Conservation (phyloP, 306 rosid genomes). For the Dryas alaskensis region DNA sequence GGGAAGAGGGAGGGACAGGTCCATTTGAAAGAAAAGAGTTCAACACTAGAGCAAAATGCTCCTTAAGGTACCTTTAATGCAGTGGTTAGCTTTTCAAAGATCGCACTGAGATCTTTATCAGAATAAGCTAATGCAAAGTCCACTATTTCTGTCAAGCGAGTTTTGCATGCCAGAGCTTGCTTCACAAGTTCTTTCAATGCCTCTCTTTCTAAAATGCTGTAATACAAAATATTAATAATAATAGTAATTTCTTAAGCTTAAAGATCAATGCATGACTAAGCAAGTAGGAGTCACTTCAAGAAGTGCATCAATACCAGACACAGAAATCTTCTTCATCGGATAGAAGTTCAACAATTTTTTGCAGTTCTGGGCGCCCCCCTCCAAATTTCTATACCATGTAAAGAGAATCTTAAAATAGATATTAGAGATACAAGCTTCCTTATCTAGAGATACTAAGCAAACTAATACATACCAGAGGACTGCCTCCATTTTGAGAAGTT, state of each 20-base stretch:
- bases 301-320: slow-evolving; percentile 44
- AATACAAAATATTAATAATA: slow-evolving; percentile 3
- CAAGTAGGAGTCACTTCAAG: not conserved
- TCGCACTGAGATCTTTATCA: slow-evolving; percentile 42
- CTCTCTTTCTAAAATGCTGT: slow-evolving; percentile 74
- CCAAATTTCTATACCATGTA: slow-evolving; percentile 54
- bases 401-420: slow-evolving; percentile 17
- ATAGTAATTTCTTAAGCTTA: not conserved
- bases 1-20: not conserved
- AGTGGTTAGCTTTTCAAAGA: slow-evolving; percentile 49
- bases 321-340: slow-evolving; percentile 50
- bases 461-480: slow-evolving; percentile 52
- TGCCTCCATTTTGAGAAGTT: slow-evolving; percentile 37
- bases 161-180: slow-evolving; percentile 59
- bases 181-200: slow-evolving; percentile 54
- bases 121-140: slow-evolving; percentile 41
- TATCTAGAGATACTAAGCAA: not conserved
- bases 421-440: slow-evolving; percentile 15
- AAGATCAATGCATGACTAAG: not conserved
- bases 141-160: slow-evolving; percentile 51
- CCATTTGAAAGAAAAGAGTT: slow-evolving; percentile 1
- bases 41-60: slow-evolving; percentile 14
- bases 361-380: slow-evolving; percentile 50
- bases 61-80: slow-evolving; percentile 61
- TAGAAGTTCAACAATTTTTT: slow-evolving; percentile 47